Percentiles rank a stretch among this genome's conserved stretches.
phyloP scores from a whole-genome alignment of 2,329 filamentous ascomycete genomes.

The Pseudogymnoascus sp. region DNA sequence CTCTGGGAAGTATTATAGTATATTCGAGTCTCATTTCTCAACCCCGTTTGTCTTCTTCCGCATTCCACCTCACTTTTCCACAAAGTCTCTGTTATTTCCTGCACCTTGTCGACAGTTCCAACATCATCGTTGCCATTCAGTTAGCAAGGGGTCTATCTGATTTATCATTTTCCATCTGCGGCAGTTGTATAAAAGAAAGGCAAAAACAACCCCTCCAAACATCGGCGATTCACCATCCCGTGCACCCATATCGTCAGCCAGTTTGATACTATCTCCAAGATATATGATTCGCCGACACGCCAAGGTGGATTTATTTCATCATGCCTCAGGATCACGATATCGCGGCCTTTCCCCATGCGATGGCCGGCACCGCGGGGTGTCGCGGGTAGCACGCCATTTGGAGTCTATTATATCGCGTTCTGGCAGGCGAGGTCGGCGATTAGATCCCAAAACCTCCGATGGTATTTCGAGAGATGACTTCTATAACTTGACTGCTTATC shows the following conservation, averaged over 20 bases:
- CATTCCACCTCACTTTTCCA: background rate
- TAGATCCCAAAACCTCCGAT: background rate
- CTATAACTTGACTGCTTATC: background rate
- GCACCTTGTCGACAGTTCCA: background rate
- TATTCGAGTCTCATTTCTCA: background rate
- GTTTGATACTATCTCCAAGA: background rate
- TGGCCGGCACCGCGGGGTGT: background rate
- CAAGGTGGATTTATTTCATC: background rate
- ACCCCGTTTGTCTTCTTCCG: background rate
- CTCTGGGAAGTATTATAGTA: background rate
- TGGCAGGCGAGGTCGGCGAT: background rate
- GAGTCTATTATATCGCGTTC: background rate
- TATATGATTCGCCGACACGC: background rate
- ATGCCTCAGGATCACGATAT: background rate
- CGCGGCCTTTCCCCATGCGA: background rate
- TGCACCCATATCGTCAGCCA: background rate
- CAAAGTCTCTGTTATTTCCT: background rate
- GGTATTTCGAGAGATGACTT: background rate
- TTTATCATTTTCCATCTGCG: background rate
- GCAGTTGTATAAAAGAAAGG: background rate
- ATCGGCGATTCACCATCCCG: conserved; percentile 6
- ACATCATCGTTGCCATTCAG: background rate
- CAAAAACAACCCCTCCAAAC: background rate
- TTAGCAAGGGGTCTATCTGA: background rate
- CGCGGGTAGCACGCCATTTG: background rate